Evolutionary conservation across 352 stramenopile genomes (phyloP).

Genomic region (Globisporangium echinulatum): DNA sequence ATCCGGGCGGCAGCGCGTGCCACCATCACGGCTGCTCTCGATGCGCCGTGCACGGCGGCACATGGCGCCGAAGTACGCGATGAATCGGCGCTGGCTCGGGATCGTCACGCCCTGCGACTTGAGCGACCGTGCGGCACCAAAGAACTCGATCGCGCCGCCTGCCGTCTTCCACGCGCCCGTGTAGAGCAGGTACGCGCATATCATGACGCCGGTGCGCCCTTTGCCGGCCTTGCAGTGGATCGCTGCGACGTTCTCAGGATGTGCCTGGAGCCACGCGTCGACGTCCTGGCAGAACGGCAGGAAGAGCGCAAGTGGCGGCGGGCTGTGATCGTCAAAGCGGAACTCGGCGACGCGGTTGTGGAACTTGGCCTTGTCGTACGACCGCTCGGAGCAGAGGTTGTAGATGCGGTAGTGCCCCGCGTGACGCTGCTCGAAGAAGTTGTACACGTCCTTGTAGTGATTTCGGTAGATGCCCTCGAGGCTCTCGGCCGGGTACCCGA

Average conservation of each 20-base stretch:
- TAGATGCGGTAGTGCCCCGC: slow-evolving; percentile 81
- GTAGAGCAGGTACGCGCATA: slow-evolving; percentile 75
- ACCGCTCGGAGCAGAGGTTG: slow-evolving; percentile 87
- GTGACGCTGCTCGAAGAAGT: slow-evolving; percentile 87
- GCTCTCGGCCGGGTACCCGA: slow-evolving; percentile 85
- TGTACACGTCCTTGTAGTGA: slow-evolving; percentile 84
- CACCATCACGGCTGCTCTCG: neutral
- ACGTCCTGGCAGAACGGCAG: slow-evolving; percentile 65
- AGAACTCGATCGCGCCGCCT: slow-evolving; percentile 60
- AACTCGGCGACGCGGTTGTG: slow-evolving; percentile 67
- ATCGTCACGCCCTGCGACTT: slow-evolving; percentile 84
- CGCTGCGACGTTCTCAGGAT: slow-evolving; percentile 74
- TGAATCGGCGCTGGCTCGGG: slow-evolving; percentile 70
- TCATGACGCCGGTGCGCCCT: slow-evolving; percentile 88
- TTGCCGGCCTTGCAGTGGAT: slow-evolving; percentile 91
- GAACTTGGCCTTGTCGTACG: slow-evolving; percentile 78
- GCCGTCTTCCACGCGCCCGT: slow-evolving; percentile 48
- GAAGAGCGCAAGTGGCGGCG: slow-evolving; percentile 68
- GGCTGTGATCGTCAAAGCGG: slow-evolving; percentile 86
- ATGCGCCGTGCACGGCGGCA: slow-evolving; percentile 22
- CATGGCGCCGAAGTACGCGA: slow-evolving; percentile 63
- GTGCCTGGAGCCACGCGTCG: slow-evolving; percentile 36
- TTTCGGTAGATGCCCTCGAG: slow-evolving; percentile 89
- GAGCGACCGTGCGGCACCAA: slow-evolving; percentile 56
- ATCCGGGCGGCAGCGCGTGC: too few relatives aligned